Base-by-base conservation (phyloP, 345 rosid species). In the Noccaea bulbosa region DNA sequence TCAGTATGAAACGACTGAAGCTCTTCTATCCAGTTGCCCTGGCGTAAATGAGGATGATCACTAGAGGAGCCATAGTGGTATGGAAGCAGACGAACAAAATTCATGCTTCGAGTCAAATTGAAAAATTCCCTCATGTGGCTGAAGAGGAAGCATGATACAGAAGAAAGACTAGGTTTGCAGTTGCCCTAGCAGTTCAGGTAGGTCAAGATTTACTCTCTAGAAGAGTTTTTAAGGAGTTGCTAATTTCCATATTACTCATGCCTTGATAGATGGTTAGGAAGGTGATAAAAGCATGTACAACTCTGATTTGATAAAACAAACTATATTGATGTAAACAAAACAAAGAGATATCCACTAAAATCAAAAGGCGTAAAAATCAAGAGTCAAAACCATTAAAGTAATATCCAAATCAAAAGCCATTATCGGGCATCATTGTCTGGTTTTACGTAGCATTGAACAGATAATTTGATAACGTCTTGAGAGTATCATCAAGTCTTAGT, bases 1-100 rank as follows among this genome's bases (percentile, higher is more conserved):
- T 73, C 89, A 93, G 98, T 93, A 93, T 79, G 96, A 84, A 57
- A 79, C 97, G 34, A n/a, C 30, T 52, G 97, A 91, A 81, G 88
- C 86, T 59, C 93, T 94, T 55, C 43, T 77, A 40, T 80, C 89
- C 54, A 71, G 74, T 77, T 94, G 96, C 88, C 97, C 97, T 34
- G 99, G 96, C 39, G 77, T 72, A 30, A 75, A 83, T 35, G 97
- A 94, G 77, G 97, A 89, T 76, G 93, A 89, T 71, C 99, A 81
- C 75, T 82, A 77, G 75, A 56, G 56, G 22, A 55, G 52, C 63
- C 11, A 45, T 2, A 32, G 7, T 52, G 41, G 52, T 53, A 22
- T 33, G 62, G 57, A 9, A 60, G 43, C 68, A 11, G 46, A 22
- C 43, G 24, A 60, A 35, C 41, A 17, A 33, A 10, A n/a, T 39